Base-by-base conservation (phyloP, 2,329 filamentous ascomycete species). In the Penicillium hordei region DNA sequence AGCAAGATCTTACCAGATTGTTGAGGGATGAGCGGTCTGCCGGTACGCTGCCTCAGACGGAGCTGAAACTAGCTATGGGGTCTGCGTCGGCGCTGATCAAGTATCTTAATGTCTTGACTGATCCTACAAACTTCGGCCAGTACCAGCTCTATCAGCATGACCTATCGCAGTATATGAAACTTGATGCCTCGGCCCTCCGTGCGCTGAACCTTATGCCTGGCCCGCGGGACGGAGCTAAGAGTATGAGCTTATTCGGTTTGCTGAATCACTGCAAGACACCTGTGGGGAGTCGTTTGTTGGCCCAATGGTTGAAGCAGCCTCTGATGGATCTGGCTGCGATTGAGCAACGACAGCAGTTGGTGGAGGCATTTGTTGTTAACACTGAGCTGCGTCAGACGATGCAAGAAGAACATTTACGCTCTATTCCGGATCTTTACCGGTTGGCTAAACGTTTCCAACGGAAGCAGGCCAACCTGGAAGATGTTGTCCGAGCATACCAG, bases 211-310 rank as follows among this genome's bases (percentile, higher is more conserved):
- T 99, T 38, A 97, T 99, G 93, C 95, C 94, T 5, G 93, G 94
- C 5, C 91, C 91, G 0, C 87, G 92, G 63, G 94, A 99, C 70
- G 94, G 94, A 2, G 85, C 91, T n/a, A 97, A 97, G 79, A 95
- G 86, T 0, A 99, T 99, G 94, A 97, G 93, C 71, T 75, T 99
- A 52, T 99, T 90, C 67, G 94, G 94, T 0, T 79, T 99, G 19
- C 81, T 99, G 42, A 97, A 99, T 68, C 93, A 97, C 75, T 99
- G 94, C 86, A 97, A 96, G 75, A 99, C 94, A 1, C 91, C 94
- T 0, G 87, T 96, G 1, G 94, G 94, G 15, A 96, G 93, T 68
- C 84, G 95, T 48, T 75, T 99, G 57, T 80, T 99, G 31, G 89
- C 93, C 1, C 95, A 99, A 72, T 99, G 94, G 94, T 81, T 99